Evolutionary conservation across 306 rosid species (phyloP), one percentile per base, ranked within the genome.

Genomic region (Ziziphus jujuba): DNA sequence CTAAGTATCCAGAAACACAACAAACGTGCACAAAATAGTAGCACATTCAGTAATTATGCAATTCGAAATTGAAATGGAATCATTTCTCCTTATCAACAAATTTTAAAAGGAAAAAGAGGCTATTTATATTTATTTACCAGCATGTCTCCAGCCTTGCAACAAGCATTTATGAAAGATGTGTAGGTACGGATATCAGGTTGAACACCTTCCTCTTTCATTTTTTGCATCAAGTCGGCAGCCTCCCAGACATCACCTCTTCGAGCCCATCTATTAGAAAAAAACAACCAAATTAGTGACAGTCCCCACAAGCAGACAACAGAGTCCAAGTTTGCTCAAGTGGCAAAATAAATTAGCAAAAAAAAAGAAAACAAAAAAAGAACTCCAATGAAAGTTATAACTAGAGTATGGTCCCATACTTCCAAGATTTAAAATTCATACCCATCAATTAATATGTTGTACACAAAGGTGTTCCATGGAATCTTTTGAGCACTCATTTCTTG

Each of bases 171-270:
- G 77, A 88, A 93, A 56, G 99, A 93, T 1, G 99, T 88, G 87
- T 93, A 93, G 23, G 97, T 84, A 65, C 88, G 99, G 58, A 93
- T 84, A 72, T 93, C 99, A 63, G 99, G 92, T 67, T 75, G 96
- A 74, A 88, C 87, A 52, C 77, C 87, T 77, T 88, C 98, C 75
- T 50, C 74, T 80, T 77, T 90, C 99, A 93, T 93, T 58, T 88
- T 97, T 80, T 86, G 91, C 89, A 93, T 86, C 81, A 93, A 80
- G 81, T 93, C 99, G 51, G 99, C 89, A 65, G 99, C 99, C 89
- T 93, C 99, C 99, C 99, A 93, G 75, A 93, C 87, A 56, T 93
- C 99, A 54, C 99, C 96, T 75, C 96, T 84, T 75, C 99, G 90
- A 69, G 96, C 97, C 97, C 97, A 93, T 72, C 99, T 90, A 81